A percentile compares a stretch with the other conserved stretches of the same genome.
These are phyloP conservation scores for Penicillium aurantiogriseum DNA, from an alignment of 2,329 filamentous ascomycete species.

Conservation along the genomic window DNA sequence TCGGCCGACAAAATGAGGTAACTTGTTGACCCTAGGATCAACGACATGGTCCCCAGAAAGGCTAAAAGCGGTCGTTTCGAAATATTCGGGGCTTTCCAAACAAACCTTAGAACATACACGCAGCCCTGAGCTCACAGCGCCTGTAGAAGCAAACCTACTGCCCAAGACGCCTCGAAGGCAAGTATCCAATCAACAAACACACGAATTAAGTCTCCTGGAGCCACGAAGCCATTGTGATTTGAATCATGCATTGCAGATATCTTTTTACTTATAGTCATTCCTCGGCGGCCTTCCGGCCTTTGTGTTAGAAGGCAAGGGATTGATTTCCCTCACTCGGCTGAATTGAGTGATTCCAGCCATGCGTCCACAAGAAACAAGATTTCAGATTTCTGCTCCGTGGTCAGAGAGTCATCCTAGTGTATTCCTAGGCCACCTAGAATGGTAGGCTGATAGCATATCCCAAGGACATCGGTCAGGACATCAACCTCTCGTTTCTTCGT, in stretches of 20 bases:
- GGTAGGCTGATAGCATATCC: constrained; percentile 18
- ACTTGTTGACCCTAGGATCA: constrained; percentile 37
- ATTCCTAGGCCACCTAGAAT: constrained; percentile 22
- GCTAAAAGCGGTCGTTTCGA: constrained; percentile 52
- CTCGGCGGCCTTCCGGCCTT: constrained; percentile 17
- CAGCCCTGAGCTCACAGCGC: background rate
- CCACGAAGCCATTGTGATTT: constrained; percentile 31
- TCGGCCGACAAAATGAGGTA: constrained; percentile 19
- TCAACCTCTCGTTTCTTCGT: constrained; percentile 7
- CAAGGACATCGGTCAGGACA: constrained; percentile 19
- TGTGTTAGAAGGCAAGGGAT: constrained; percentile 5
- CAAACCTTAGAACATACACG: constrained; percentile 22
- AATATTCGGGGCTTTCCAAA: constrained; percentile 46
- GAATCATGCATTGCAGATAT: constrained; percentile 49
- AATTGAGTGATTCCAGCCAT: constrained; percentile 33
- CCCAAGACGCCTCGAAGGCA: constrained; percentile 46
- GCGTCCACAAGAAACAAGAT: constrained; percentile 27
- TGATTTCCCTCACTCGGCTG: constrained; percentile 19
- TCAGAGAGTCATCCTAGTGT: background rate
- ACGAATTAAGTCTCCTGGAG: constrained; percentile 42
- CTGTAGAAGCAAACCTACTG: constrained; percentile 18
- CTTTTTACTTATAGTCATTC: constrained; percentile 48
- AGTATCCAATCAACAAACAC: constrained; percentile 49
- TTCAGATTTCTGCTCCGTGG: constrained; percentile 17
- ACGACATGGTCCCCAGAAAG: constrained; percentile 51